Conservation (phyloP, 2,329 filamentous ascomycete species). For the Penicillium italicum region DNA sequence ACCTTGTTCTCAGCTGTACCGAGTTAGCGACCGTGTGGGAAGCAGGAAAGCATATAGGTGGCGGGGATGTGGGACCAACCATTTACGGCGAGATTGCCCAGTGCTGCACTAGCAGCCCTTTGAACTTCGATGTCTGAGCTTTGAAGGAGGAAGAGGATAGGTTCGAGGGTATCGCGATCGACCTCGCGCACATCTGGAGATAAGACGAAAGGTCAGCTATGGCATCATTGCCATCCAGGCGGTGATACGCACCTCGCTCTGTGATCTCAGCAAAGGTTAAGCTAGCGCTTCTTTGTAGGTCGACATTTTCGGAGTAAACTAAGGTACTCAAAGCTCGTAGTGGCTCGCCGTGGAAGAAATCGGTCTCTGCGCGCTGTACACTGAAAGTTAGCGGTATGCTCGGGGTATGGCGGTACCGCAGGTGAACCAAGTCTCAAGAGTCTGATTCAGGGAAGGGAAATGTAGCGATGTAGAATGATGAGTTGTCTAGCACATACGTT, state of each 20-base stretch:
- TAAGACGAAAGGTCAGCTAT: slow-evolving; percentile 14
- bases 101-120: slow-evolving; percentile 87
- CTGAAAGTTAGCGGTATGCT: slow-evolving; percentile 17
- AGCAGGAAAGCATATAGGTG: slow-evolving; percentile 7
- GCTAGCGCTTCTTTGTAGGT: slow-evolving; percentile 93
- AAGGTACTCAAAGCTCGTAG: slow-evolving; percentile 90
- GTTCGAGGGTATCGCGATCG: slow-evolving; percentile 88
- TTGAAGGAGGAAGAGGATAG: slow-evolving; percentile 90
- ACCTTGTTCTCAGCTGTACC: slow-evolving; percentile 93
- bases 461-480: background rate
- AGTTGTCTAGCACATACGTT: slow-evolving; percentile 61
- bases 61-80: slow-evolving; percentile 52
- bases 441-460: slow-evolving; percentile 29
- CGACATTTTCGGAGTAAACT: slow-evolving; percentile 98
- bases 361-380: slow-evolving; percentile 81
- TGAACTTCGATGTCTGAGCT: slow-evolving; percentile 97
- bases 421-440: background rate
- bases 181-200: slow-evolving; percentile 87
- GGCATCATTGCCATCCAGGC: slow-evolving; percentile 2
- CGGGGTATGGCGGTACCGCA: background rate
- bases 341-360: slow-evolving; percentile 96
- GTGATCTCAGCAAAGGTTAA: slow-evolving; percentile 99
- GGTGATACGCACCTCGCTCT: slow-evolving; percentile 68
- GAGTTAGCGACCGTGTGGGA: slow-evolving; percentile 41
- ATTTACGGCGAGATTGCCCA: slow-evolving; percentile 95